phyloP scores from a whole-genome alignment of 768 basidiomycete species.

The Dictyophora rubrovolvata region DNA sequence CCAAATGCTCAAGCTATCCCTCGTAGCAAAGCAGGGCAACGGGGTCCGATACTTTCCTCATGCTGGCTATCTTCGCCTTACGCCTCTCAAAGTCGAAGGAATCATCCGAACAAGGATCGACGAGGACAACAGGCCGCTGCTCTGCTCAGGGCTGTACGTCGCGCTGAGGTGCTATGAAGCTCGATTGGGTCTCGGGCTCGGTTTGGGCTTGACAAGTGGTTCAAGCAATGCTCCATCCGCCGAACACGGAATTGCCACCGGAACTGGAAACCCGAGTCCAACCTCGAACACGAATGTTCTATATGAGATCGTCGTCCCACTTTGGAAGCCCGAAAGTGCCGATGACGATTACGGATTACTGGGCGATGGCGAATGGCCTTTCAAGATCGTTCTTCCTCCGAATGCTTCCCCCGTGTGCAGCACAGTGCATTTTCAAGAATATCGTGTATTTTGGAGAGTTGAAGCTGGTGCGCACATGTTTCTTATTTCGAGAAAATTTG shows the following conservation, averaged over 20 bases:
- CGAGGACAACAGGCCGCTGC: constrained; percentile 57
- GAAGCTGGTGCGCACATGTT: constrained; percentile 56
- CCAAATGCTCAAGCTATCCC: constrained; percentile 57
- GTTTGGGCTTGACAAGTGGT: neutral
- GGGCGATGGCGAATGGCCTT: constrained; percentile 58
- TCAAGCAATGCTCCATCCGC: neutral
- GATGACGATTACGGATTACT: constrained; percentile 48
- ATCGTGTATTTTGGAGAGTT: constrained; percentile 71
- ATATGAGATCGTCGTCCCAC: constrained; percentile 52
- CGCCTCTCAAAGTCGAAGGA: constrained; percentile 70
- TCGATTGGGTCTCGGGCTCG: constrained; percentile 35
- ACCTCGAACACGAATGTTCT: constrained; percentile 41
- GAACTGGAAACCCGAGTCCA: constrained; percentile 39
- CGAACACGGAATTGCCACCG: neutral
- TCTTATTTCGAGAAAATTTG: constrained; percentile 10
- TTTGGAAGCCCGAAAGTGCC: constrained; percentile 55
- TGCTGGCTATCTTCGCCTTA: constrained; percentile 72
- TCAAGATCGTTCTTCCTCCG: constrained; percentile 58
- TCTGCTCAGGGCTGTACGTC: constrained; percentile 55
- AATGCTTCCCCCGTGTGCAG: constrained; percentile 49
- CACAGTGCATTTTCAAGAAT: constrained; percentile 65
- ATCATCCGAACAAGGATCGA: constrained; percentile 66
- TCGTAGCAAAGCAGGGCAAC: constrained; percentile 64
- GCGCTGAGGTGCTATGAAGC: constrained; percentile 81
- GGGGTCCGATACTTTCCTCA: constrained; percentile 64